Conservation (phyloP, 148 eudicot species). For the Fagopyrum esculentum region DNA sequence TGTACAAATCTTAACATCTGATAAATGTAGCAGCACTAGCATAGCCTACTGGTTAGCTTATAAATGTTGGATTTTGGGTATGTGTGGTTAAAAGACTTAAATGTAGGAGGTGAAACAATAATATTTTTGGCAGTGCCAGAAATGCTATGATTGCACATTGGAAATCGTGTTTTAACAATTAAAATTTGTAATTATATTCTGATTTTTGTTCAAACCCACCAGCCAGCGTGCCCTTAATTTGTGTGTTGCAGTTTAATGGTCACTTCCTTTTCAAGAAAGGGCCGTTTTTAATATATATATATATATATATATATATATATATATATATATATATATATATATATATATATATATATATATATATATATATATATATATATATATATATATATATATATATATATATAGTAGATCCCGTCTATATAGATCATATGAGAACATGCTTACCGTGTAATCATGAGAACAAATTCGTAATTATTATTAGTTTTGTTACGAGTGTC, state of each 20-base stretch:
- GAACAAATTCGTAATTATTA: too few relatives aligned
- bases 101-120: not conserved
- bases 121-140: not conserved
- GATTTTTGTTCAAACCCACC: slow-evolving; percentile 1
- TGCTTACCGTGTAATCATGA: too few relatives aligned
- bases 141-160: slow-evolving; percentile 7
- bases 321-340: too few relatives aligned
- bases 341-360: too few relatives aligned
- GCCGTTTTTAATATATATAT: too few relatives aligned
- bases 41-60: not conserved
- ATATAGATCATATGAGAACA: too few relatives aligned
- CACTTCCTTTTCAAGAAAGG: not conserved
- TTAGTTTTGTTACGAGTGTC: too few relatives aligned
- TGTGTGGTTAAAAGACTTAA: not conserved
- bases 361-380: too few relatives aligned
- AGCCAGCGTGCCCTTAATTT: slow-evolving; percentile 1
- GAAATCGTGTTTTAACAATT: not conserved
- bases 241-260: slow-evolving; percentile 2
- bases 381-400: too few relatives aligned
- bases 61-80: slow-evolving; percentile 10
- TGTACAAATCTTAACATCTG: not conserved
- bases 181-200: not conserved
- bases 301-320: too few relatives aligned
- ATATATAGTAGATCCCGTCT: too few relatives aligned
- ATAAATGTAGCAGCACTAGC: not conserved